Percentiles rank a stretch among this genome's conserved stretches.
These are phyloP conservation scores for Talaromyces atroroseus DNA, from an alignment of 2,329 filamentous ascomycete species.

Conservation along the genomic window DNA sequence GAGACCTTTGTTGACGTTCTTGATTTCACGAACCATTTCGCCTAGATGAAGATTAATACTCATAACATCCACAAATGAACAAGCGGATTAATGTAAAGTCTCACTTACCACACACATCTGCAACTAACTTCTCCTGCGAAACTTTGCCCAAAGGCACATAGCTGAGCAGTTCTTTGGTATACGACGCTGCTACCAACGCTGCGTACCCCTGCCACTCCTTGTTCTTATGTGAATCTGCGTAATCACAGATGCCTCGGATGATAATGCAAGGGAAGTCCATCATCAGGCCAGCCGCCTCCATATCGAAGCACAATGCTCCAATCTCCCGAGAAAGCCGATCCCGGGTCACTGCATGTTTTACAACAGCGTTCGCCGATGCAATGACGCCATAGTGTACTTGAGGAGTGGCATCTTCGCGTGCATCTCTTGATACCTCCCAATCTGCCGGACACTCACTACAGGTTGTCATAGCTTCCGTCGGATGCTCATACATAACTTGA, in stretches of 20 bases:
- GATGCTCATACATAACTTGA: background rate
- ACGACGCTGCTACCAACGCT: slow-evolving; percentile 10
- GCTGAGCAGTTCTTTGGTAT: slow-evolving; percentile 17
- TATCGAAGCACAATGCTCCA: slow-evolving; percentile 14
- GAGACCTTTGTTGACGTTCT: background rate
- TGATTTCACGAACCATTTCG: background rate
- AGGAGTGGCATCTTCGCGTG: background rate
- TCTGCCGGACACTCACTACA: background rate
- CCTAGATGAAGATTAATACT: background rate
- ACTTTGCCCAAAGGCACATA: slow-evolving; percentile 15
- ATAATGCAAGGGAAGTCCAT: slow-evolving; percentile 17
- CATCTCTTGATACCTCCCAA: background rate
- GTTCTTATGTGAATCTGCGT: slow-evolving; percentile 6
- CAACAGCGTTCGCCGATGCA: slow-evolving; percentile 22
- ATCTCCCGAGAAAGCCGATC: background rate
- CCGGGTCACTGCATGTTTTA: slow-evolving; percentile 3
- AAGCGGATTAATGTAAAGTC: background rate
- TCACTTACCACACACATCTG: background rate
- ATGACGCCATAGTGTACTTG: slow-evolving; percentile 23
- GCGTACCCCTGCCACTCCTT: slow-evolving; percentile 4
- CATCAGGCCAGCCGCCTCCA: slow-evolving; percentile 21
- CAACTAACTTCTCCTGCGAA: slow-evolving; percentile 16
- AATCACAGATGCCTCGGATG: slow-evolving; percentile 7
- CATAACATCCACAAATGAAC: too few species aligned
- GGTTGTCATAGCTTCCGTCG: background rate